Evolutionary conservation across 2,329 filamentous ascomycete genomes (phyloP), one percentile per base, ranked within the genome.

Genomic region (Periglandula ipomoeae): DNA sequence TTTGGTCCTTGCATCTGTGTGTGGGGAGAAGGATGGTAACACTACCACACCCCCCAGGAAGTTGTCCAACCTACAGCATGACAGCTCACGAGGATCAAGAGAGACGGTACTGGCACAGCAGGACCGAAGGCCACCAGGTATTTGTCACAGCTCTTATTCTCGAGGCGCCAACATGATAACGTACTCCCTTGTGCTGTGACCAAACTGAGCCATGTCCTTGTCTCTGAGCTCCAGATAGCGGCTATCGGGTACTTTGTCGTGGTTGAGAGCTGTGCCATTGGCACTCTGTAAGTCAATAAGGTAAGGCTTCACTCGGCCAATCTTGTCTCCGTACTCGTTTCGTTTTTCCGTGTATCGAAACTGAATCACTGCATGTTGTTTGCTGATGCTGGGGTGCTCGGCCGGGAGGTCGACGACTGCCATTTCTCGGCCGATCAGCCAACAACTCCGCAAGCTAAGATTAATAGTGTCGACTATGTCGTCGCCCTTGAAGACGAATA

Each of bases 361-460:
- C 64, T 98, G 93, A 39, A 98, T 78, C 8, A 90, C 93, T 1
- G 91, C 91, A 65, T 98, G 93, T 68, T 98, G 93, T 66, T 94
- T 94, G 64, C 89, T 95, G 60, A 89, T 82, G 65, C 89, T 96
- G 1, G 90, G 89, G 62, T 98, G 91, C 61, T 95, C 89, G 7
- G 94, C 79, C 2, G 81, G 72, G 50, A 95, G 73, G 63, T 98
- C 93, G 2, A 87, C 89, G 3, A 98, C 84, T 5, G 84, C 71
- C 47, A 77, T 66, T 58, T 96, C 90, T 42, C 90, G 77, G 1
- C 93, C 93, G 8, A 96, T 71, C 22, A 98, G 72, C 93, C 93
- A 98, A 70, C 89, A 95, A 60, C 85, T 94, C 52, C 88, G 82
- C 49, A 74, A 69, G 50, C 78, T 76, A 44, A 98, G 73, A 50